These are phyloP conservation scores for Apiospora phragmitis DNA, from an alignment of 2,329 filamentous ascomycete species.

Conservation along the genomic window DNA sequence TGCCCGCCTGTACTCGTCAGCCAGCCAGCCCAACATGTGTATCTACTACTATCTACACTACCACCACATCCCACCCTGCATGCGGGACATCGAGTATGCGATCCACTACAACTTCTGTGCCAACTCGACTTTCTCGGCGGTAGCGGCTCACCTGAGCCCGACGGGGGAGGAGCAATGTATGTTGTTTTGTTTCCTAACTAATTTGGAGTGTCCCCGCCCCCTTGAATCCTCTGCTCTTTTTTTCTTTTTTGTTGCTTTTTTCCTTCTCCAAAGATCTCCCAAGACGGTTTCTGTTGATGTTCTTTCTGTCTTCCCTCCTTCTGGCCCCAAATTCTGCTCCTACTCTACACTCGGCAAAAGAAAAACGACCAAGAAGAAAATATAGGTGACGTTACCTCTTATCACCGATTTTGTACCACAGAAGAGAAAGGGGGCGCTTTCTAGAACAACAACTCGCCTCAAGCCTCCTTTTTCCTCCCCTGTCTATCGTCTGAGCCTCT, in stretches of 20 bases:
- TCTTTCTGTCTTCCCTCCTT: neutral
- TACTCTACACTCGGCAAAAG: neutral
- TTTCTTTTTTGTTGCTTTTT: neutral
- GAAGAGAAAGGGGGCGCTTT: neutral
- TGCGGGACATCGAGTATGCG: slow-evolving; percentile 39
- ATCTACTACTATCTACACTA: slow-evolving; percentile 51
- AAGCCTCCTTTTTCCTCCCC: neutral
- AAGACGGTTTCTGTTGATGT: neutral
- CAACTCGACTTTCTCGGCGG: slow-evolving; percentile 30
- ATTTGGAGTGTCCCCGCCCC: no score
- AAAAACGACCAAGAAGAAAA: neutral
- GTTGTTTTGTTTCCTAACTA: neutral
- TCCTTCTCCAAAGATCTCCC: neutral
- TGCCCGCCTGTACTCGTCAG: neutral
- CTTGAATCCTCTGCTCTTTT: neutral
- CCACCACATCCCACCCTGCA: slow-evolving; percentile 48
- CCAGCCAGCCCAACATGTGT: slow-evolving; percentile 41
- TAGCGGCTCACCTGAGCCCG: slow-evolving; percentile 19
- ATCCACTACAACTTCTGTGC: slow-evolving; percentile 47
- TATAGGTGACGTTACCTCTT: neutral
- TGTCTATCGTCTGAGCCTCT: neutral
- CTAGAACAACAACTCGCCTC: neutral
- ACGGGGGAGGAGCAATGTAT: neutral
- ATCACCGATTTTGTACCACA: neutral
- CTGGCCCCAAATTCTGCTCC: neutral